Conservation (phyloP, 148 eudicot species). For the Cornus florida region DNA sequence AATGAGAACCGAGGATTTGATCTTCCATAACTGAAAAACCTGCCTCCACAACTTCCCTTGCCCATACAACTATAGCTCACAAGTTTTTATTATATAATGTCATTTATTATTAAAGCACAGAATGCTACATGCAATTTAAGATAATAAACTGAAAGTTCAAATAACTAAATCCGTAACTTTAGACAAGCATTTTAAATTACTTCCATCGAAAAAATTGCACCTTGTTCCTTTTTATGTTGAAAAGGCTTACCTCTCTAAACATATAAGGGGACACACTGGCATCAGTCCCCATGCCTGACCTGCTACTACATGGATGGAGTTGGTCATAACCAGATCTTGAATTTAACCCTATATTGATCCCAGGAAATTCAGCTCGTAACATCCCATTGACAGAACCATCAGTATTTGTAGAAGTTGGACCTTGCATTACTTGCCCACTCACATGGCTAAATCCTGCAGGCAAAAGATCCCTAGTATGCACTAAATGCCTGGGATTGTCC, state of each 20-base stretch:
- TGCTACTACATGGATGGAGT: constrained; percentile 52
- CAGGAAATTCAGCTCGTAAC: constrained; percentile 16
- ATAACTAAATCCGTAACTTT: constrained; percentile 41
- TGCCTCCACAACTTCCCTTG: background rate
- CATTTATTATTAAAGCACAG: background rate
- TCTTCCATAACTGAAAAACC: background rate
- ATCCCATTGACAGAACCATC: constrained; percentile 22
- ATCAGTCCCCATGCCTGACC: constrained; percentile 39
- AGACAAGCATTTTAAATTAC: constrained; percentile 43
- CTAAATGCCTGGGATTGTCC: constrained; percentile 20
- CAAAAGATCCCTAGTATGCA: constrained; percentile 22
- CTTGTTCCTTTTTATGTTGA: constrained; percentile 32
- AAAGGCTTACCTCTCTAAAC: constrained; percentile 43
- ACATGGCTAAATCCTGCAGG: constrained; percentile 27
- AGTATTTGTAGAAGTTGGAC: constrained; percentile 23
- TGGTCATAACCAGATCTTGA: constrained; percentile 27
- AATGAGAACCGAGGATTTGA: background rate
- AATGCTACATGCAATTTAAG: background rate
- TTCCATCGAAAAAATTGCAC: constrained; percentile 37
- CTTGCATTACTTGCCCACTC: constrained; percentile 27
- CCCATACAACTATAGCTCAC: background rate
- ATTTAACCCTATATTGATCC: constrained; percentile 29
- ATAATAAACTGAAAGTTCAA: constrained; percentile 5
- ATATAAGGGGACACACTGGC: constrained; percentile 25
- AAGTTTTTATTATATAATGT: background rate